Conservation (phyloP, 1,139 yeast genomes). For the Blastobotrys petasosporus region DNA sequence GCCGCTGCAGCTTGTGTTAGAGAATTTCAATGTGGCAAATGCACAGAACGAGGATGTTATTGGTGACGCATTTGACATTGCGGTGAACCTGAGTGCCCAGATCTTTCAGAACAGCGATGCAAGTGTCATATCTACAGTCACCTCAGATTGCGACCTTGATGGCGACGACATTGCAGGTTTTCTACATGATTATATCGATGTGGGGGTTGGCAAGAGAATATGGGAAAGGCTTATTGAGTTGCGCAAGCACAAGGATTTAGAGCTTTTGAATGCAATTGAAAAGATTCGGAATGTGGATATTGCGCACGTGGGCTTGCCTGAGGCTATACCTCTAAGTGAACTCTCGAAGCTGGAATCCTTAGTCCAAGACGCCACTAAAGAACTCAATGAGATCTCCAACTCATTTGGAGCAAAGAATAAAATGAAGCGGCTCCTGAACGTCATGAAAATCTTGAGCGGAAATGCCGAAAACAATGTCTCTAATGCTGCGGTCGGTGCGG, state of each 20-base stretch:
- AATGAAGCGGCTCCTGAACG: conserved; percentile 45
- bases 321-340: conserved; percentile 32
- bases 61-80: conserved; percentile 31
- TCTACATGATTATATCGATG: conserved; percentile 67
- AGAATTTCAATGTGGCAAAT: conserved; percentile 32
- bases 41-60: conserved; percentile 34
- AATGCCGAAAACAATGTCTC: conserved; percentile 8
- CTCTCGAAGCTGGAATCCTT: conserved; percentile 39
- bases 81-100: conserved; percentile 38
- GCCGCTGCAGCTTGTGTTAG: conserved; percentile 34
- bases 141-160: conserved; percentile 36
- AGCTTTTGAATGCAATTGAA: conserved; percentile 35
- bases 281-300: conserved; percentile 55
- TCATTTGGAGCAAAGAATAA: conserved; percentile 51
- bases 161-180: conserved; percentile 46
- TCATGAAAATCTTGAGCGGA: conserved; percentile 43
- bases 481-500: conserved; percentile 4
- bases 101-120: conserved; percentile 38
- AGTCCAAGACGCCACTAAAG: conserved; percentile 48
- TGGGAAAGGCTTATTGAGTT: conserved; percentile 28
- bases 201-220: conserved; percentile 49
- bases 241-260: conserved; percentile 34
- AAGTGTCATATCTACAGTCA: conserved; percentile 27
- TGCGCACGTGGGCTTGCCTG: conserved; percentile 64
- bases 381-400: conserved; percentile 47